Conservation (phyloP, 1,139 yeast genomes). For the Sugiyamaella sp. region DNA sequence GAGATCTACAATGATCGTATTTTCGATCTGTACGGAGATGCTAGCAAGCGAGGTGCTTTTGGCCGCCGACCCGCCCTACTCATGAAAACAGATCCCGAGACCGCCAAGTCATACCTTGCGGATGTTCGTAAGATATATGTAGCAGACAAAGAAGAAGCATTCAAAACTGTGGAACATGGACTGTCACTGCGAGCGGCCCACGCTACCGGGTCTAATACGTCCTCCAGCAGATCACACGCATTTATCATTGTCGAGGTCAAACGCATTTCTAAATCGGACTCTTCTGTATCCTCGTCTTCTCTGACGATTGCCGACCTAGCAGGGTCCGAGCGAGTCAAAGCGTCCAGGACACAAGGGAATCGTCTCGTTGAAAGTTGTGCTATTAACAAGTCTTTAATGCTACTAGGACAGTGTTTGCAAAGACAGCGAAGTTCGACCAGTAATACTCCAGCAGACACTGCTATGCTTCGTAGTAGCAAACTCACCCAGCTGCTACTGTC, state of each 20-base stretch:
- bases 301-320: slow-evolving; percentile 55
- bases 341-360: slow-evolving; percentile 49
- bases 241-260: slow-evolving; percentile 44
- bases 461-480: slow-evolving; percentile 50
- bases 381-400: slow-evolving; percentile 50
- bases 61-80: slow-evolving; percentile 29
- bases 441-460: slow-evolving; percentile 38
- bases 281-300: slow-evolving; percentile 25
- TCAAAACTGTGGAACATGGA: slow-evolving; percentile 37
- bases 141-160: slow-evolving; percentile 37
- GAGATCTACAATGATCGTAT: slow-evolving; percentile 44
- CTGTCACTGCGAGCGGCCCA: slow-evolving; percentile 38
- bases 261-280: slow-evolving; percentile 28
- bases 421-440: slow-evolving; percentile 38
- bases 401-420: slow-evolving; percentile 52
- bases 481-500: slow-evolving; percentile 52
- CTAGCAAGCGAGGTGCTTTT: slow-evolving; percentile 7
- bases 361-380: slow-evolving; percentile 52
- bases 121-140: slow-evolving; percentile 38
- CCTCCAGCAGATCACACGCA: slow-evolving; percentile 47
- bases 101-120: slow-evolving; percentile 32
- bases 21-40: slow-evolving; percentile 36
- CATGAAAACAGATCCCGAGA: slow-evolving; percentile 33
- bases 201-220: slow-evolving; percentile 41
- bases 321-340: slow-evolving; percentile 53